Conservation (phyloP, 1,284 basidiomycete genomes). For the Sanghuangporus weigelae region DNA sequence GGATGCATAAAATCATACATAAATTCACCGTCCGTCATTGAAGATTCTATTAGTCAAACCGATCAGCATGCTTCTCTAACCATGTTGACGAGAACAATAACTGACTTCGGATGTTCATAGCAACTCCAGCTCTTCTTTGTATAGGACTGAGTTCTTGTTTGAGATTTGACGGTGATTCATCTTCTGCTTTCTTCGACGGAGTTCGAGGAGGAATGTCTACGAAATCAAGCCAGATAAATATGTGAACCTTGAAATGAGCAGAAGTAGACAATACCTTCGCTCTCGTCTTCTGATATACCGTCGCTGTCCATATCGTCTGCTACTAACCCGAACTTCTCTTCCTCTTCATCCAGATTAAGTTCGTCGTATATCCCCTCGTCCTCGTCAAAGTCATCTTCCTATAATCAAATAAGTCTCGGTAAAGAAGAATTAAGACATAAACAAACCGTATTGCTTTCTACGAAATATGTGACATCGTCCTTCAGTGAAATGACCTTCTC, state of each 20-base stretch:
- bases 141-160: slow-evolving; percentile 71
- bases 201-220: slow-evolving; percentile 60
- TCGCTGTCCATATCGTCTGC: slow-evolving; percentile 69
- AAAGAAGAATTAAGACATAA: slow-evolving; percentile 15
- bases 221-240: neutral
- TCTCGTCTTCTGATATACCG: slow-evolving; percentile 65
- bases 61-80: neutral
- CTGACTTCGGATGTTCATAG: slow-evolving; percentile 64
- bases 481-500: slow-evolving; percentile 83
- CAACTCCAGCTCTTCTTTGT: slow-evolving; percentile 63
- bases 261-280: slow-evolving; percentile 52
- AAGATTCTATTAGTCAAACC: slow-evolving; percentile 34
- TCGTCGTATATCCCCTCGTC: slow-evolving; percentile 99
- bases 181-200: slow-evolving; percentile 68
- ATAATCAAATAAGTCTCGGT: slow-evolving; percentile 13
- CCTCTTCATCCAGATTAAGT: slow-evolving; percentile 95
- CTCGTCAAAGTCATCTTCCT: slow-evolving; percentile 98
- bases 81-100: slow-evolving; percentile 14
- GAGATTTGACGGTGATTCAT: slow-evolving; percentile 63
- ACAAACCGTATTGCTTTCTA: slow-evolving; percentile 91
- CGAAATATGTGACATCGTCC: slow-evolving; percentile 96
- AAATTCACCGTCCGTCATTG: slow-evolving; percentile 42
- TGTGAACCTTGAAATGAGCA: neutral
- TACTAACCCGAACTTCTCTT: slow-evolving; percentile 83
- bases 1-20: neutral